phyloP scores from a whole-genome alignment of 805 yeast genomes.

The Barnettozyma siamensis region DNA sequence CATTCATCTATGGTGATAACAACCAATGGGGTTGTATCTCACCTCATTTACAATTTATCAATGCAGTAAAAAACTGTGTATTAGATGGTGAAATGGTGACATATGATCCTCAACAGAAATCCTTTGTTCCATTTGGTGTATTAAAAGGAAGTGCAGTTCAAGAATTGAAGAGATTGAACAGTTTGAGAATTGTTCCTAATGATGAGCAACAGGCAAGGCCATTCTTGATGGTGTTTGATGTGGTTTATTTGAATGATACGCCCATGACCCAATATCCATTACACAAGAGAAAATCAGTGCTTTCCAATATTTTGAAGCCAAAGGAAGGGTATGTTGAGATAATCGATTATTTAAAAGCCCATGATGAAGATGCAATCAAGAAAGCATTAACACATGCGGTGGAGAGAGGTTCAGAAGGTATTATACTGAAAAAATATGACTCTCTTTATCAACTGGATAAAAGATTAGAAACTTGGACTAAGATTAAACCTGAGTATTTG shows the following conservation, averaged over 20 bases:
- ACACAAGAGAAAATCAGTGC: slow-evolving; percentile 45
- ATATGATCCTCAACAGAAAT: slow-evolving; percentile 54
- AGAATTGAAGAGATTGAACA: slow-evolving; percentile 30
- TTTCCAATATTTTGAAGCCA: slow-evolving; percentile 41
- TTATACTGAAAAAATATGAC: slow-evolving; percentile 62
- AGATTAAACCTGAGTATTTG: slow-evolving; percentile 86
- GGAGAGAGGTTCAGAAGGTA: slow-evolving; percentile 67
- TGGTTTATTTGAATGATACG: slow-evolving; percentile 61
- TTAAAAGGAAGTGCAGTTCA: slow-evolving; percentile 65
- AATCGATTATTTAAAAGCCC: slow-evolving; percentile 35
- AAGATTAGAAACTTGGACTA: slow-evolving; percentile 68
- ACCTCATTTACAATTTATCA: slow-evolving; percentile 37
- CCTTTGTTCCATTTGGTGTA: slow-evolving; percentile 73
- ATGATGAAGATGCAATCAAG: slow-evolving; percentile 47
- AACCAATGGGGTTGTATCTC: slow-evolving; percentile 48
- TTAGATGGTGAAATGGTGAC: slow-evolving; percentile 95
- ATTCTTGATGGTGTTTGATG: slow-evolving; percentile 62
- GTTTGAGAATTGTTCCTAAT: slow-evolving; percentile 26
- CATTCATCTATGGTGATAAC: slow-evolving; percentile 59
- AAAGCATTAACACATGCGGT: slow-evolving; percentile 53
- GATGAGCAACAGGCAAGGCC: slow-evolving; percentile 40
- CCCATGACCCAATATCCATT: slow-evolving; percentile 53
- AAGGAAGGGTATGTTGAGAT: slow-evolving; percentile 40
- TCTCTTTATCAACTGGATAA: slow-evolving; percentile 58
- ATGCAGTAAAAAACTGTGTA: slow-evolving; percentile 31